Evolutionary conservation across 2,329 filamentous ascomycete species (phyloP), one percentile per base, ranked within the genome.

Genomic region (Hypoxylon sp.): DNA sequence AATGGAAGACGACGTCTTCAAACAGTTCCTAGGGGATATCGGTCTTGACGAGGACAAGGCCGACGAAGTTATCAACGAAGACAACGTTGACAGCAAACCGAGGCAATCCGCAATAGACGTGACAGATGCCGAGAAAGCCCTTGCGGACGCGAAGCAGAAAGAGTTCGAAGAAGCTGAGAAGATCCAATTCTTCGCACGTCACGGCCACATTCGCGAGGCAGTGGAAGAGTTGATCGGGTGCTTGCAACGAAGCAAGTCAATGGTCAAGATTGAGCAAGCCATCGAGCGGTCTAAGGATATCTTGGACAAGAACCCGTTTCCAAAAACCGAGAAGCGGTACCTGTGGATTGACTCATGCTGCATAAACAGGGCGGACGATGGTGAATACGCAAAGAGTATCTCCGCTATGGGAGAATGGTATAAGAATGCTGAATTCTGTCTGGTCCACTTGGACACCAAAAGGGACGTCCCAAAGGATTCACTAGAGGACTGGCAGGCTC

Each of bases 261-360:
- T 73, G 44, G 70, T 74, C 63, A 78, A 78, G 70, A 68, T 78
- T 31, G 67, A 75, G 22, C 50, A 67, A 17, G 70, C 75, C 5
- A 70, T 78, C 17, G 37, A 67, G 10, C 59, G 72, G 24, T 74
- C 72, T 2, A 73, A 70, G 35, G 67, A 69, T 6, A 74, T 78
- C 29, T 75, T 78, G 58, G 70, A 73, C 54, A 71, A 53, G 5
- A 76, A 74, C 37, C 63, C 74, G 1, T 78, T 78, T 22, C 68
- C 71, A 17, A 64, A 37, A 5, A 70, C 72, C 4, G 74, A 72
- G 35, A 77, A 73, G 46, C 68, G 70, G 17, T 80, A 78, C 52
- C 22, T 80, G 11, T 79, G 78, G 78, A 74, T 73, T 5, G 78
- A 79, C 62, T 77, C 77, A 1, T 78, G 75, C 63, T 80, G 78